phyloP scores from a whole-genome alignment of 2,329 filamentous ascomycete species.

The Claviceps sp. region DNA sequence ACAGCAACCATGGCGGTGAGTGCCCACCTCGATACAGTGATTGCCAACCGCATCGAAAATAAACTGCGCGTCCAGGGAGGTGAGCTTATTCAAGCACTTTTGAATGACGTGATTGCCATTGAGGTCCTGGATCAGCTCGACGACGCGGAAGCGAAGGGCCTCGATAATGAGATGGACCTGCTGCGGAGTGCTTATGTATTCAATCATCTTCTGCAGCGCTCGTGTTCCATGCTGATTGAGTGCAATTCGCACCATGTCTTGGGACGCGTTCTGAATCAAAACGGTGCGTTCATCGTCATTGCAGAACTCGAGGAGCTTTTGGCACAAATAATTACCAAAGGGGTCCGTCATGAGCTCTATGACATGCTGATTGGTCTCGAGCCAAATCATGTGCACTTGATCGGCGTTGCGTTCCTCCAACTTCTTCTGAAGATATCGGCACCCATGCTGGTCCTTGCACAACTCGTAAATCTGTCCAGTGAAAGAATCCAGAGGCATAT shows the following conservation, averaged over 20 bases:
- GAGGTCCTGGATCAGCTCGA: slow-evolving; percentile 89
- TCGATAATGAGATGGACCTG: slow-evolving; percentile 82
- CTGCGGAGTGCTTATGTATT: slow-evolving; percentile 74
- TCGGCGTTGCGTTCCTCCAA: slow-evolving; percentile 78
- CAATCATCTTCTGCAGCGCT: slow-evolving; percentile 98
- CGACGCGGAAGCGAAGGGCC: slow-evolving; percentile 70
- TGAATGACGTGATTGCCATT: slow-evolving; percentile 99
- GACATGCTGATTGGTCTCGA: slow-evolving; percentile 85
- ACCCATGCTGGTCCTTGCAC: slow-evolving; percentile 97
- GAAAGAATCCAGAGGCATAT: slow-evolving; percentile 68
- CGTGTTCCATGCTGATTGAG: slow-evolving; percentile 95
- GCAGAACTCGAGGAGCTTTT: slow-evolving; percentile 92
- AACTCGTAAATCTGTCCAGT: slow-evolving; percentile 74
- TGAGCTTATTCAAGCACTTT: slow-evolving; percentile 94
- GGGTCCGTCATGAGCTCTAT: slow-evolving; percentile 98
- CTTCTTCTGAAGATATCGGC: slow-evolving; percentile 93
- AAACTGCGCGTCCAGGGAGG: slow-evolving; percentile 74
- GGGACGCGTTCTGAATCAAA: slow-evolving; percentile 79
- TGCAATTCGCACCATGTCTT: slow-evolving; percentile 82
- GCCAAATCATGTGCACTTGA: slow-evolving; percentile 83
- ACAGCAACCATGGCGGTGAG: slow-evolving; percentile 94
- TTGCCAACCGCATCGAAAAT: slow-evolving; percentile 90
- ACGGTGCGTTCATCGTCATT: slow-evolving; percentile 89
- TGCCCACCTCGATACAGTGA: slow-evolving; percentile 81
- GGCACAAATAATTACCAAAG: slow-evolving; percentile 97